These are phyloP conservation scores for Aspergillus cristatus DNA, from an alignment of 495 filamentous ascomycete species.

Conservation along the genomic window DNA sequence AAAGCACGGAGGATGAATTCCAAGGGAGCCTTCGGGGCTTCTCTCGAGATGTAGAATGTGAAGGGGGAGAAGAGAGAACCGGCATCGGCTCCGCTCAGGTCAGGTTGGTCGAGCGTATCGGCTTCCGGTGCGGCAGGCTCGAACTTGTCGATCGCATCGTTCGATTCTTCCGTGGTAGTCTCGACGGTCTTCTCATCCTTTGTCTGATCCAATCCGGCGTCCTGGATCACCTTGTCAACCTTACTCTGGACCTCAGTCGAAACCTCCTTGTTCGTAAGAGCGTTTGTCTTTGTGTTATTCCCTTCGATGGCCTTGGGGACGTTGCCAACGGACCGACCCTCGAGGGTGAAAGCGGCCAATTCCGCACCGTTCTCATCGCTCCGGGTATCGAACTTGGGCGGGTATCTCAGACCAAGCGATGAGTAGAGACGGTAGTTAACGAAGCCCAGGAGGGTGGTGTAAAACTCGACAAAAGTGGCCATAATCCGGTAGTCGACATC, in stretches of 20 bases:
- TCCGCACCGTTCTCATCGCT: slow-evolving; percentile 86
- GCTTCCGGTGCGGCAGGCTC: slow-evolving; percentile 67
- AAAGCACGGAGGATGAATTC: slow-evolving; percentile 93
- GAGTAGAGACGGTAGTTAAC: slow-evolving; percentile 94
- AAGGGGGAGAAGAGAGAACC: slow-evolving; percentile 72
- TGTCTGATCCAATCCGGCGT: slow-evolving; percentile 31
- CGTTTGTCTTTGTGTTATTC: slow-evolving; percentile 34
- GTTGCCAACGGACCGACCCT: slow-evolving; percentile 55
- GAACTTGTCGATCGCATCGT: slow-evolving; percentile 80
- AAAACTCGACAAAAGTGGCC: slow-evolving; percentile 98
- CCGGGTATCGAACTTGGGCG: slow-evolving; percentile 80
- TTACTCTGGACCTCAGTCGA: slow-evolving; percentile 43
- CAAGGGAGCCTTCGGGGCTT: slow-evolving; percentile 80
- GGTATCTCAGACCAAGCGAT: slow-evolving; percentile 80
- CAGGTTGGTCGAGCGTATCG: slow-evolving; percentile 80
- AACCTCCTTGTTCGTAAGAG: slow-evolving; percentile 34
- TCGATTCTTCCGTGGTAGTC: slow-evolving; percentile 34
- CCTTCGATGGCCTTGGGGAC: slow-evolving; percentile 45
- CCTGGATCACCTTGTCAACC: slow-evolving; percentile 44
- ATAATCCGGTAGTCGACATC: slow-evolving; percentile 98
- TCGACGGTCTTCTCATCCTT: slow-evolving; percentile 34
- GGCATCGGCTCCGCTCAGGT: slow-evolving; percentile 41
- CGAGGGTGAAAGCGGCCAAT: slow-evolving; percentile 81
- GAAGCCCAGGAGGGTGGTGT: slow-evolving; percentile 90
- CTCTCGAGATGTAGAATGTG: slow-evolving; percentile 88